A percentile compares a stretch with the other conserved stretches of the same genome.
Evolutionary conservation across 2,329 filamentous ascomycete genomes (phyloP).

Genomic region (Cladosporium cucumerinum): DNA sequence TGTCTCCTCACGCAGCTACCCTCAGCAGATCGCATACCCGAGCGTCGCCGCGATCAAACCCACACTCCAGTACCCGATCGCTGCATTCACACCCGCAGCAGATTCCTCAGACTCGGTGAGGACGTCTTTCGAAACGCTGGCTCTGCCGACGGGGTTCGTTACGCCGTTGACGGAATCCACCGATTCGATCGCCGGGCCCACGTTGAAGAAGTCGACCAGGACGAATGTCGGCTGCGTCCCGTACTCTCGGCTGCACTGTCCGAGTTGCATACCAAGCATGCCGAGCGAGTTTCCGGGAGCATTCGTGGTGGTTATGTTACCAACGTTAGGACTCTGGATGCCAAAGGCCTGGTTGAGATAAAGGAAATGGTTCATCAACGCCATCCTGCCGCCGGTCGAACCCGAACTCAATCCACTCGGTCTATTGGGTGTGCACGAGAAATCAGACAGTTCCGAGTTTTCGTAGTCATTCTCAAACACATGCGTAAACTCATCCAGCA

Average conservation of each 20-base stretch:
- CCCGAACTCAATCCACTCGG: conserved; percentile 38
- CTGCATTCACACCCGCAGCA: conserved; percentile 4
- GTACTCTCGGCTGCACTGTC: conserved; percentile 39
- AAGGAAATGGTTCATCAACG: conserved; percentile 49
- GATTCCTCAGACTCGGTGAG: conserved; percentile 5
- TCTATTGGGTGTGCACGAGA: conserved; percentile 44
- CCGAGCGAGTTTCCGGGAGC: conserved; percentile 39
- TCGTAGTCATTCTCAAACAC: conserved; percentile 41
- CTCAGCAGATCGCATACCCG: conserved; percentile 12
- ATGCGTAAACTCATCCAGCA: conserved; percentile 37
- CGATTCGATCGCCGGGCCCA: conserved; percentile 54
- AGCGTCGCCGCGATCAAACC: conserved; percentile 8
- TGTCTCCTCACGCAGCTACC: conserved; percentile 9
- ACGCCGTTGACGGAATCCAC: conserved; percentile 66
- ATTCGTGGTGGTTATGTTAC: conserved; percentile 43
- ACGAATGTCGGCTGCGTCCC: conserved; percentile 42
- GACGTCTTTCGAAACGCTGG: conserved; percentile 22
- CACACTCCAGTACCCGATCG: conserved; percentile 13
- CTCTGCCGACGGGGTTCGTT: conserved; percentile 43
- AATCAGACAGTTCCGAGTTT: conserved; percentile 40
- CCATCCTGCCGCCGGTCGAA: conserved; percentile 38
- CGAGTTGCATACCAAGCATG: conserved; percentile 44
- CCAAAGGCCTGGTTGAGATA: conserved; percentile 35
- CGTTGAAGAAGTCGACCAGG: conserved; percentile 45
- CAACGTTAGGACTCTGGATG: conserved; percentile 40